phyloP scores from a whole-genome alignment of 345 rosid species.

The Citrus glauca region DNA sequence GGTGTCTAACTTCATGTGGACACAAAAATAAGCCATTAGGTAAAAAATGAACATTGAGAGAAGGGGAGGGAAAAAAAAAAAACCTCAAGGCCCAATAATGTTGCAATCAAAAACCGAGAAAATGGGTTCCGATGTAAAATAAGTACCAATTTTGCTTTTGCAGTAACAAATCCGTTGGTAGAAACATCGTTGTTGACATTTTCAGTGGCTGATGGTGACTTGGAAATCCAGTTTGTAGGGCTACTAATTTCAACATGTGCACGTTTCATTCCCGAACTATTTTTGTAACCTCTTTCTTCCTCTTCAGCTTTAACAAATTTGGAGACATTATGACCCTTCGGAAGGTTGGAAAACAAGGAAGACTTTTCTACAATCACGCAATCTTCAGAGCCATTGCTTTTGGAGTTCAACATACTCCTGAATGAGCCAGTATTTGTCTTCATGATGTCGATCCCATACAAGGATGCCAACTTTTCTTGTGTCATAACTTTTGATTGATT shows the following conservation, averaged over 20 bases:
- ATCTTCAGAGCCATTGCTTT: slow-evolving; percentile 42
- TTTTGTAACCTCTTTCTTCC: slow-evolving; percentile 46
- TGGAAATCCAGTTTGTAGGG: slow-evolving; percentile 32
- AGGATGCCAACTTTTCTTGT: slow-evolving; percentile 64
- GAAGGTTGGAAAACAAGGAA: slow-evolving; percentile 19
- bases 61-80: neutral
- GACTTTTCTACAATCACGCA: slow-evolving; percentile 43
- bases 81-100: neutral
- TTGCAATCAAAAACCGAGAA: neutral
- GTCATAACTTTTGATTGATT: slow-evolving; percentile 44
- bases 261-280: slow-evolving; percentile 54
- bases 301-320: slow-evolving; percentile 33
- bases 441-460: slow-evolving; percentile 61
- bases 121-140: neutral
- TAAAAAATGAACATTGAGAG: neutral
- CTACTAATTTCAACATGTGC: slow-evolving; percentile 49
- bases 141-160: slow-evolving; percentile 84
- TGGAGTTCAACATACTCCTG: slow-evolving; percentile 35
- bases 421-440: slow-evolving; percentile 31
- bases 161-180: slow-evolving; percentile 77
- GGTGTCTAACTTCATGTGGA: neutral
- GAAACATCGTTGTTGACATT: slow-evolving; percentile 42
- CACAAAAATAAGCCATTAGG: too few relatives aligned
- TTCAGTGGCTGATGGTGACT: slow-evolving; percentile 38
- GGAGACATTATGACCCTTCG: slow-evolving; percentile 27